A percentile compares a stretch with the other conserved stretches of the same genome.
These are phyloP conservation scores for Cyclotella baltica DNA, from an alignment of 108 stramenopile species.

Conservation along the genomic window DNA sequence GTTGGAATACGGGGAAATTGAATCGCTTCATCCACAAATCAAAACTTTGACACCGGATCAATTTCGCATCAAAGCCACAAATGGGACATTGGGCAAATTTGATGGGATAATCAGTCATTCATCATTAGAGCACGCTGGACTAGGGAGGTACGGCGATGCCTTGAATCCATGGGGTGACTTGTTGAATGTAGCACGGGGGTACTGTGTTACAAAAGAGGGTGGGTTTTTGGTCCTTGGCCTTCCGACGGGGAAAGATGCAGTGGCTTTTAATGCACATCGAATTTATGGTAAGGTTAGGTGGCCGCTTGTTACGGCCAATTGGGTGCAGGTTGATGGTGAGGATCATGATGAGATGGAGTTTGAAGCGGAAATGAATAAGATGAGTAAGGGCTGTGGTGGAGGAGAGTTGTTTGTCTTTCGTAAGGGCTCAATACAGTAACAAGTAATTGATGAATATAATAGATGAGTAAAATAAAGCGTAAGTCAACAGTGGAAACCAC, in stretches of 20 bases:
- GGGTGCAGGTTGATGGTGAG: too few relatives aligned
- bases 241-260: slow-evolving; percentile 13
- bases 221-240: slow-evolving; percentile 16
- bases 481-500: too few relatives aligned
- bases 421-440: too few relatives aligned
- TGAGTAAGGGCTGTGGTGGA: too few relatives aligned
- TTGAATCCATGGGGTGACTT: slow-evolving; percentile 40
- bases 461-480: too few relatives aligned
- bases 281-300: slow-evolving; percentile 8
- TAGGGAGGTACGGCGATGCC: slow-evolving; percentile 29
- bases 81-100: slow-evolving; percentile 6
- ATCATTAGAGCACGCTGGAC: slow-evolving; percentile 22
- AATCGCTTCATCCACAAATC: slow-evolving; percentile 16
- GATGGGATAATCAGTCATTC: slow-evolving; percentile 25
- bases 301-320: too few relatives aligned
- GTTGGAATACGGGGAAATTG: slow-evolving; percentile 21
- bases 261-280: slow-evolving; percentile 8
- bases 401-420: too few relatives aligned
- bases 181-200: slow-evolving; percentile 13
- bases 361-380: too few relatives aligned
- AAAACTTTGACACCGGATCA: slow-evolving; percentile 15
- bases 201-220: slow-evolving; percentile 21
- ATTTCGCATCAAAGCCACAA: not conserved
- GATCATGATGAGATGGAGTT: too few relatives aligned
- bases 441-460: too few relatives aligned